Conservation (phyloP, 768 basidiomycete species). For the Serendipita vermifera region DNA sequence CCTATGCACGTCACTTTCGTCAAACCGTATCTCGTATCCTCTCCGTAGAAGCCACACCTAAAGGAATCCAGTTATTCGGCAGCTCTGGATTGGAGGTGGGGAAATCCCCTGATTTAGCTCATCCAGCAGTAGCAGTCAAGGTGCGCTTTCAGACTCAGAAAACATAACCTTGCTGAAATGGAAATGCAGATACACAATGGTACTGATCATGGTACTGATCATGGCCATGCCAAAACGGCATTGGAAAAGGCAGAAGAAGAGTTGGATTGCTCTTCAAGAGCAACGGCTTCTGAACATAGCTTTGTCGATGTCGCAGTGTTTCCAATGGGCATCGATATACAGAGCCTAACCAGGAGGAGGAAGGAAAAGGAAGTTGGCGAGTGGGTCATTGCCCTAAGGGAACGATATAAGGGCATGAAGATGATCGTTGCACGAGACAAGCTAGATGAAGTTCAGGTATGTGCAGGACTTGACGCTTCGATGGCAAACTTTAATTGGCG, state of each 20-base stretch:
- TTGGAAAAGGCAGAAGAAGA: not conserved
- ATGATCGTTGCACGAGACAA: slow-evolving; percentile 82
- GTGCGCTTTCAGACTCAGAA: not conserved
- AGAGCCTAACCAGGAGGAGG: slow-evolving; percentile 49
- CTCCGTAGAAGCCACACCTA: slow-evolving; percentile 67
- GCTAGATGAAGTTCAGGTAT: slow-evolving; percentile 66
- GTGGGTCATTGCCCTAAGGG: slow-evolving; percentile 66
- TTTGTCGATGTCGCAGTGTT: slow-evolving; percentile 83
- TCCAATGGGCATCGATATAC: slow-evolving; percentile 81
- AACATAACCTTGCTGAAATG: not conserved
- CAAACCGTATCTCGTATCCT: slow-evolving; percentile 75
- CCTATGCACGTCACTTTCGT: slow-evolving; percentile 71
- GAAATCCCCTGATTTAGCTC: not conserved
- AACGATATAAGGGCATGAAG: slow-evolving; percentile 77
- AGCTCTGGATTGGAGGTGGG: not conserved
- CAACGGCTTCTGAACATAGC: slow-evolving; percentile 27
- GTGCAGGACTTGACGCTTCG: not conserved
- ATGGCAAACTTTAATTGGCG: not conserved
- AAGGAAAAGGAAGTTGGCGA: slow-evolving; percentile 65
- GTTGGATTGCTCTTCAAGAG: slow-evolving; percentile 15
- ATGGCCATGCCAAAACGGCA: not conserved
- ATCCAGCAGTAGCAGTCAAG: not conserved
- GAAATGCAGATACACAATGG: no score
- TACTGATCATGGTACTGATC: no score
- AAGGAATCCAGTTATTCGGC: slow-evolving; percentile 47